phyloP scores from a whole-genome alignment of 2,329 filamentous ascomycete species.

The Dactylellina parvicollis region DNA sequence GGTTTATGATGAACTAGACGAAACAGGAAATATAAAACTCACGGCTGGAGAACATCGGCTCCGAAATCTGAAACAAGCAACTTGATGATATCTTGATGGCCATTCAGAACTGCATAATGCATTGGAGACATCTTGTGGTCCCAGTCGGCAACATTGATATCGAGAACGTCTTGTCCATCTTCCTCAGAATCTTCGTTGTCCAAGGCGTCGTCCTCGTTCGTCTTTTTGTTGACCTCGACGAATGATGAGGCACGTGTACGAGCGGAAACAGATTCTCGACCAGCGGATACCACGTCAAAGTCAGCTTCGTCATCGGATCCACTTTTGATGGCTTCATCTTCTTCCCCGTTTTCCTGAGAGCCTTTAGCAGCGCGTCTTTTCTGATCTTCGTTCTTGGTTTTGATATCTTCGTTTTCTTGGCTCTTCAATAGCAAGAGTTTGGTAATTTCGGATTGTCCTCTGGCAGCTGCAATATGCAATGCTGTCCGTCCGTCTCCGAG shows the following conservation, averaged over 20 bases:
- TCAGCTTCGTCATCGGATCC: slow-evolving; percentile 62
- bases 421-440: slow-evolving; percentile 78
- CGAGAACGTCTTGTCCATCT: slow-evolving; percentile 79
- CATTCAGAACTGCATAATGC: slow-evolving; percentile 79
- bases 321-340: slow-evolving; percentile 57
- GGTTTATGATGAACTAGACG: too few relatives aligned
- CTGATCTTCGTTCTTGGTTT: too few relatives aligned
- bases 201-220: slow-evolving; percentile 65
- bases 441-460: slow-evolving; percentile 76
- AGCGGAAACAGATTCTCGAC: slow-evolving; percentile 6
- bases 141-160: slow-evolving; percentile 82
- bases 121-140: slow-evolving; percentile 69
- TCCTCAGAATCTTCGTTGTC: slow-evolving; percentile 62
- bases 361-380: too few relatives aligned
- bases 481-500: slow-evolving; percentile 82
- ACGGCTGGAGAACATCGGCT: slow-evolving; percentile 79
- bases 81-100: slow-evolving; percentile 75
- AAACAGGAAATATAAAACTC: slow-evolving; percentile 71
- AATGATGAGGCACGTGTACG: slow-evolving; percentile 27
- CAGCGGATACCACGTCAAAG: slow-evolving; percentile 62
- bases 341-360: too few relatives aligned
- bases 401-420: slow-evolving; percentile 75
- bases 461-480: slow-evolving; percentile 78
- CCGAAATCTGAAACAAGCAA: slow-evolving; percentile 74
- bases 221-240: slow-evolving; percentile 58